Evolutionary conservation across 805 yeast species (phyloP).

Genomic region (Kodamaea nitidulidarum): DNA sequence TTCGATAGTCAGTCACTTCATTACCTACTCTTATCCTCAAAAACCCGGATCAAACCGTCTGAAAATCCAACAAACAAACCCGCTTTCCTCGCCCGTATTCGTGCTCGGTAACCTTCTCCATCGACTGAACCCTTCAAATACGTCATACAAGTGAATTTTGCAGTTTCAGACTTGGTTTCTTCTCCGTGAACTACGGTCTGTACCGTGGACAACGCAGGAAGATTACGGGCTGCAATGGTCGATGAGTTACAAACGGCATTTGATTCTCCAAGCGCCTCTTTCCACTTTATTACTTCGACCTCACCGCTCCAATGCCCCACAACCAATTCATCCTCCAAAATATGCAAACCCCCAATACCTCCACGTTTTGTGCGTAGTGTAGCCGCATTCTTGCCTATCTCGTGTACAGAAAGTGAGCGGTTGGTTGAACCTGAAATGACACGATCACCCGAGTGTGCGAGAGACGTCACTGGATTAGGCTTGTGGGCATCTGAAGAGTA

Average conservation of each 20-base stretch:
- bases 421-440: conserved; percentile 15
- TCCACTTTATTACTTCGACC: conserved; percentile 17
- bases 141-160: conserved; percentile 10
- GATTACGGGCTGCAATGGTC: neutral
- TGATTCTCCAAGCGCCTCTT: no score
- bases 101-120: neutral
- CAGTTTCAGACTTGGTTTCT: conserved; percentile 3
- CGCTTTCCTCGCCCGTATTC: neutral
- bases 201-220: neutral
- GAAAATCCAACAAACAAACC: conserved; percentile 1
- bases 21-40: neutral
- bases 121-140: neutral
- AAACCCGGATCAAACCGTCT: neutral
- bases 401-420: conserved; percentile 16
- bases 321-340: conserved; percentile 20
- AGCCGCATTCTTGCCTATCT: neutral
- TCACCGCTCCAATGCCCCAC: conserved; percentile 53
- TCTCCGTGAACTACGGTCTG: conserved; percentile 2
- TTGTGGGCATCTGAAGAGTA: conserved; percentile 32
- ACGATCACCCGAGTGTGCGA: conserved; percentile 14
- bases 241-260: no score
- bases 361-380: conserved; percentile 13
- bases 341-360: conserved; percentile 17
- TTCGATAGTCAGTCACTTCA: no score
- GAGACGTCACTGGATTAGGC: conserved; percentile 54